Evolutionary conservation across 202 grass and related monocot species (phyloP).

Genomic region (Schoenoplectus tabernaemontani): DNA sequence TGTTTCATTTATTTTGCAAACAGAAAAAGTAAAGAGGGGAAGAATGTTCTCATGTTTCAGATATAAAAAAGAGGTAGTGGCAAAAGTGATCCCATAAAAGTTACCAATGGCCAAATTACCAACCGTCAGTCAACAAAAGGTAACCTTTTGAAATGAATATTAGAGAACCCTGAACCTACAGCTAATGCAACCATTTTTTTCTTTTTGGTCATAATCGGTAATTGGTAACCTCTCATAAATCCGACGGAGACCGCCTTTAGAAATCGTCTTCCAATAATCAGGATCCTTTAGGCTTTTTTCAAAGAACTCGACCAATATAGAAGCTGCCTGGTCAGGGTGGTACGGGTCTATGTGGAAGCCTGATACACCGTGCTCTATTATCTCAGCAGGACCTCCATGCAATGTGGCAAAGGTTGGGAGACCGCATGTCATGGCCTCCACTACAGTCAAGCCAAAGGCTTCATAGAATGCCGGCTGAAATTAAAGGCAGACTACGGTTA

Average conservation of each 20-base stretch:
- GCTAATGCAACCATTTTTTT: neutral
- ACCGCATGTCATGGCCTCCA: constrained; percentile 96
- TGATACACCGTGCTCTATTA: constrained; percentile 75
- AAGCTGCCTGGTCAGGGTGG: constrained; percentile 68
- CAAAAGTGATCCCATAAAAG: neutral
- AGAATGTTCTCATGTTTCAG: neutral
- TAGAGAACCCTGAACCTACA: neutral
- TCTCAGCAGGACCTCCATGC: constrained; percentile 93
- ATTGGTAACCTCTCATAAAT: constrained; percentile 66
- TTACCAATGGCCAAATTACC: neutral
- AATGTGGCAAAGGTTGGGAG: constrained; percentile 92
- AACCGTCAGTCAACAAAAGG: neutral
- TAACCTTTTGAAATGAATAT: neutral
- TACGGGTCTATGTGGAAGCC: constrained; percentile 96
- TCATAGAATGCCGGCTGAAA: constrained; percentile 93
- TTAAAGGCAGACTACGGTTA: neutral
- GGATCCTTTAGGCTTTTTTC: constrained; percentile 54
- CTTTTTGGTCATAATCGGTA: neutral
- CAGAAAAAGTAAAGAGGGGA: constrained; percentile 5
- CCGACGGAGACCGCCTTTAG: constrained; percentile 56
- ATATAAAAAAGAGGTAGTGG: constrained; percentile 1
- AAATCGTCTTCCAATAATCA: constrained; percentile 53
- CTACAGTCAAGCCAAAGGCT: constrained; percentile 91
- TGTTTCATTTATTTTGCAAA: neutral
- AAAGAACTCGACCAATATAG: constrained; percentile 65